Evolutionary conservation across 805 yeast genomes (phyloP).

Genomic region (Kodamaea leandrae): DNA sequence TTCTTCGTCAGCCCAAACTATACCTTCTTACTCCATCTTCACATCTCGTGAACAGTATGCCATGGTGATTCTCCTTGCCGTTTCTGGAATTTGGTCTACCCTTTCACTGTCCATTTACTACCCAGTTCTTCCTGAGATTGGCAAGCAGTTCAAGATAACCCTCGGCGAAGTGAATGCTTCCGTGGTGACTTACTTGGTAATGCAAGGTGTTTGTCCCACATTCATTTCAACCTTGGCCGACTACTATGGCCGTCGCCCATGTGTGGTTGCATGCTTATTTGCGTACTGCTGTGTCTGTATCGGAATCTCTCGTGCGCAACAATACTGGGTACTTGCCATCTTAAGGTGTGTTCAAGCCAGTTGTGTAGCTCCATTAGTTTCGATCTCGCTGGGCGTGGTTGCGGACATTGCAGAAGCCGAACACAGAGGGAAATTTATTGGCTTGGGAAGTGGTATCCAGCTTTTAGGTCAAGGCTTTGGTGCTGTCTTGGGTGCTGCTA

Average conservation of each 20-base stretch:
- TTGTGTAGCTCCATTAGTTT: constrained; percentile 72
- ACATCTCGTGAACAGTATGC: constrained; percentile 38
- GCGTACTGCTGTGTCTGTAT: constrained; percentile 61
- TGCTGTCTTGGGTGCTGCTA: constrained; percentile 60
- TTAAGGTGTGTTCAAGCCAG: constrained; percentile 75
- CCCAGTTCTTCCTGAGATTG: constrained; percentile 66
- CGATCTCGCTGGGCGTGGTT: constrained; percentile 65
- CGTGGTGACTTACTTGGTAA: constrained; percentile 69
- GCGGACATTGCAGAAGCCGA: constrained; percentile 68
- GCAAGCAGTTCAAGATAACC: constrained; percentile 50
- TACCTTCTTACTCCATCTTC: constrained; percentile 40
- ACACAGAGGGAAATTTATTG: constrained; percentile 70
- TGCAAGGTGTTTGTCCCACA: constrained; percentile 77
- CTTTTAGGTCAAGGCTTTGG: constrained; percentile 77
- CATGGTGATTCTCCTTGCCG: constrained; percentile 35
- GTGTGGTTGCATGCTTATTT: constrained; percentile 51
- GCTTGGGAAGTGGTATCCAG: constrained; percentile 61
- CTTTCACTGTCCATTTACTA: constrained; percentile 76
- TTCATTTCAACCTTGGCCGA: constrained; percentile 70
- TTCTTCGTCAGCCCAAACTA: background rate
- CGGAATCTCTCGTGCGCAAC: constrained; percentile 59
- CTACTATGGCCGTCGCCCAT: constrained; percentile 67
- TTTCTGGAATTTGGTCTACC: constrained; percentile 63
- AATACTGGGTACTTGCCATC: constrained; percentile 60
- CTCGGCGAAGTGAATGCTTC: constrained; percentile 64